Evolutionary conservation across 2,329 filamentous ascomycete species (phyloP).

Genomic region (Epichloe baconii): DNA sequence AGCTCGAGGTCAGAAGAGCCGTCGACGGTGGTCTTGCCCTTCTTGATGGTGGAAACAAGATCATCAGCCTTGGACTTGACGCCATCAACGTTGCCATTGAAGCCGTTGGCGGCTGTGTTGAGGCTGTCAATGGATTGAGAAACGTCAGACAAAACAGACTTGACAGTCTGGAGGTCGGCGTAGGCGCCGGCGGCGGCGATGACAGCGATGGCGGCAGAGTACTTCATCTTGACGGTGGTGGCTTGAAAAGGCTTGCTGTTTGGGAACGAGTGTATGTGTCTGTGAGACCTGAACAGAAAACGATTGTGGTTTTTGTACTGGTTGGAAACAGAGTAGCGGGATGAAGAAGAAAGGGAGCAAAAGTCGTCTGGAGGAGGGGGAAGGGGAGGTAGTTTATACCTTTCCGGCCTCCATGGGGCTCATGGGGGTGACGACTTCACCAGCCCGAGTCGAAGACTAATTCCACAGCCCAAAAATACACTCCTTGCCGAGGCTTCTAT

Average conservation of each 20-base stretch:
- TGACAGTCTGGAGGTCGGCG: conserved; percentile 7
- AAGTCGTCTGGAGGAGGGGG: not conserved
- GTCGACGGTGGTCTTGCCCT: conserved; percentile 9
- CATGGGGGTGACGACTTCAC: not conserved
- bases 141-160: conserved; percentile 6
- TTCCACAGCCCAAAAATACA: not conserved
- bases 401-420: not conserved
- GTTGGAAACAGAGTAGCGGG: conserved; percentile 1
- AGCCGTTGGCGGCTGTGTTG: conserved; percentile 12
- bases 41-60: conserved; percentile 10
- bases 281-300: conserved; percentile 1
- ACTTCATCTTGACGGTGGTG: conserved; percentile 9
- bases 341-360: not conserved
- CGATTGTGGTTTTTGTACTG: not conserved
- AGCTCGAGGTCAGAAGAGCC: conserved; percentile 7
- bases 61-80: conserved; percentile 11
- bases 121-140: conserved; percentile 9
- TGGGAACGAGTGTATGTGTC: conserved; percentile 8
- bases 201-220: conserved; percentile 6
- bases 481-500: not conserved
- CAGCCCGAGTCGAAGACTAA: not conserved
- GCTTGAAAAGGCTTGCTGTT: not conserved
- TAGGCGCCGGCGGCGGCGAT: conserved; percentile 8
- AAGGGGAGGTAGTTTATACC: conserved; percentile 4
- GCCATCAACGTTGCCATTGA: conserved; percentile 11